Evolutionary conservation across 768 basidiomycete species (phyloP), one percentile per base, ranked within the genome.

Genomic region (Tulasnella sp.): DNA sequence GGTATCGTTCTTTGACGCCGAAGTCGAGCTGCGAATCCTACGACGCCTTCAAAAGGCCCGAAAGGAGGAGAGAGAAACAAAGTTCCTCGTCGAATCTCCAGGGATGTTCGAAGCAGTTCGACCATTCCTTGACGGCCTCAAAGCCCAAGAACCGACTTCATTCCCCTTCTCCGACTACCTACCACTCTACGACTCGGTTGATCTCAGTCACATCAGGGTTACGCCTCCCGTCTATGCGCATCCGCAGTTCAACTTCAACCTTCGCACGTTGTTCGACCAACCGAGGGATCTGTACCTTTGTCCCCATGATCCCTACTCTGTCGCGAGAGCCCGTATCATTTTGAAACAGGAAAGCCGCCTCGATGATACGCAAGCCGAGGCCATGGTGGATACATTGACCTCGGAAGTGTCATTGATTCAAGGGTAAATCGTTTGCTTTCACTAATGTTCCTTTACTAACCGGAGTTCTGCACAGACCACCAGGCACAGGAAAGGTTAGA

Each of bases 401-500:
- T 85, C 90, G 75, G 92, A 94, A 82, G 84, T 94, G 0, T 87
- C 90, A 0, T 84, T 95, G 75, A 92, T 95, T 54, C 93, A 95
- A 86, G 94, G 94, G 92, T 93, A 77, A 54, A 86, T 34, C 14
- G 34, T 6, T 37, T 69, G 3, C 18, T 22, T 60, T 69, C 28
- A 69, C 28, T 28, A 18, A 34, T 16, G 34, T 5, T 31, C 31
- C 31, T 28, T 28, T 22, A 6, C 64, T 69, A 4, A 69, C 28
- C 16, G 37, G 1, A 16, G 16, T 46, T 11, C 93, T 92, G 0
- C 80, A 89, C 91, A 93, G 93, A 73, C 93, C 93, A 41, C 94
- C 93, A 1, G 94, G 93, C 0, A 94, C 93, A 0, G 94, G 93
- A 82, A 94, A 94, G 89, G 92, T 92, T 64, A 81, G 80, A 42